Conservation (phyloP, 2,329 filamentous ascomycete species). For the Arthrobotrys megalospora region DNA sequence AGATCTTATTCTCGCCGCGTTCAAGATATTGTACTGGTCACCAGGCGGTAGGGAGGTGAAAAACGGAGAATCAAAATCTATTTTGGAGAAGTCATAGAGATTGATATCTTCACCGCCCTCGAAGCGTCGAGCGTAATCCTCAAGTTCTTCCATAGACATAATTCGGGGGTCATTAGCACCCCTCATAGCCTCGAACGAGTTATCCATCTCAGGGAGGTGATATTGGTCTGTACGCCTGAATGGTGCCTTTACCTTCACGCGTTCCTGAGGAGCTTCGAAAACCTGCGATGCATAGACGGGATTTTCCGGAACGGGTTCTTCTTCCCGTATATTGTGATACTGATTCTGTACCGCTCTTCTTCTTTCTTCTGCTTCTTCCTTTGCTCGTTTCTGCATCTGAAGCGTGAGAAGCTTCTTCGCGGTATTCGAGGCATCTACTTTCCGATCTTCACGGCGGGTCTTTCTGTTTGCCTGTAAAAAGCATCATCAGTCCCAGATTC, state of each 20-base stretch:
- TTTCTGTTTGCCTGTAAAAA: slow-evolving; percentile 74
- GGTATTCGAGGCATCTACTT: slow-evolving; percentile 92
- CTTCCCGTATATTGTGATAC: slow-evolving; percentile 43
- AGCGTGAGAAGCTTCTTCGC: slow-evolving; percentile 92
- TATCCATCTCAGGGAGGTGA: slow-evolving; percentile 87
- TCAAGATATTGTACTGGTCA: slow-evolving; percentile 97
- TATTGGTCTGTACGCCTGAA: slow-evolving; percentile 96
- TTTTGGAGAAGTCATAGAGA: slow-evolving; percentile 81
- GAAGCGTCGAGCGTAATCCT: slow-evolving; percentile 94
- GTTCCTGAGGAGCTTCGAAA: slow-evolving; percentile 83
- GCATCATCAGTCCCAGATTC: background rate
- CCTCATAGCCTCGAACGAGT: slow-evolving; percentile 83
- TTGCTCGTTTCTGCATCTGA: slow-evolving; percentile 91
- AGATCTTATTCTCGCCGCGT: slow-evolving; percentile 89
- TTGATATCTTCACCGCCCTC: slow-evolving; percentile 88
- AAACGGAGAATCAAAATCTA: slow-evolving; percentile 96
- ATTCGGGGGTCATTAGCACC: slow-evolving; percentile 92
- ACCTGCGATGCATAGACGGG: slow-evolving; percentile 93
- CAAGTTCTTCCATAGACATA: slow-evolving; percentile 94
- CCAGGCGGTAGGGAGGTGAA: slow-evolving; percentile 90
- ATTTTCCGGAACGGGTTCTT: slow-evolving; percentile 78
- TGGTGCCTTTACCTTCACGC: slow-evolving; percentile 75
- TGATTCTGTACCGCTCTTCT: slow-evolving; percentile 67
- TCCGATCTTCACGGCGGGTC: slow-evolving; percentile 83
- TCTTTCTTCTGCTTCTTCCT: slow-evolving; percentile 83